phyloP scores from a whole-genome alignment of 345 rosid species.

The Corchorus olitorius region DNA sequence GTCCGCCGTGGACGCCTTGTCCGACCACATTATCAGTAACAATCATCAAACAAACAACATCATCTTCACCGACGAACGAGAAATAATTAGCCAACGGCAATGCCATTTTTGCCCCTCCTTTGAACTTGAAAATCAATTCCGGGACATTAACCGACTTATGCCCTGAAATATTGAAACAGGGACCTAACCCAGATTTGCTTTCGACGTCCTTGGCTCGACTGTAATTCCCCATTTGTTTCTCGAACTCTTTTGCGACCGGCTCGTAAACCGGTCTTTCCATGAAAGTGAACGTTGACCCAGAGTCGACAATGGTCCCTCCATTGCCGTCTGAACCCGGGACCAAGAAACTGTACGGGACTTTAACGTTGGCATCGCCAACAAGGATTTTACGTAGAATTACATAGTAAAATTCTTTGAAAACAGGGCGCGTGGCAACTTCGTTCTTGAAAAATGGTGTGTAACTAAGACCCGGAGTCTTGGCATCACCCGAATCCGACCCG shows the following conservation, averaged over 20 bases:
- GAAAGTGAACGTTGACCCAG: constrained; percentile 89
- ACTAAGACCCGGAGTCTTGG: constrained; percentile 48
- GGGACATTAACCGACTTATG: constrained; percentile 38
- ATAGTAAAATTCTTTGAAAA: constrained; percentile 62
- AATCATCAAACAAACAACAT: constrained; percentile 50
- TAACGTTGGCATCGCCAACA: constrained; percentile 58
- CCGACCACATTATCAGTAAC: constrained; percentile 37
- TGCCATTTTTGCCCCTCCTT: constrained; percentile 81
- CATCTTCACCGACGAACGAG: constrained; percentile 34
- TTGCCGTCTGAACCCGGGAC: constrained; percentile 63
- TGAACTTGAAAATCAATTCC: constrained; percentile 57
- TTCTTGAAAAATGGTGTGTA: constrained; percentile 71
- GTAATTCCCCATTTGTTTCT: constrained; percentile 60
- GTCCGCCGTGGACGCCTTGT: constrained; percentile 43
- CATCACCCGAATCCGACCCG: constrained; percentile 39
- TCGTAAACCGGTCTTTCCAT: constrained; percentile 67
- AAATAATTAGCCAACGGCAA: constrained; percentile 68
- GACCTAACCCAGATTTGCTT: constrained; percentile 56
- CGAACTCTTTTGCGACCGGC: constrained; percentile 55
- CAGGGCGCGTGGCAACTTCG: constrained; percentile 34
- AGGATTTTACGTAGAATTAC: constrained; percentile 56
- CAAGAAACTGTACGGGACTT: constrained; percentile 59
- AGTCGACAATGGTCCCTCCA: constrained; percentile 87
- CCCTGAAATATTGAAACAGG: constrained; percentile 71
- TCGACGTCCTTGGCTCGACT: constrained; percentile 45